phyloP scores from a whole-genome alignment of 768 basidiomycete genomes.

The Roridomyces roridus region DNA sequence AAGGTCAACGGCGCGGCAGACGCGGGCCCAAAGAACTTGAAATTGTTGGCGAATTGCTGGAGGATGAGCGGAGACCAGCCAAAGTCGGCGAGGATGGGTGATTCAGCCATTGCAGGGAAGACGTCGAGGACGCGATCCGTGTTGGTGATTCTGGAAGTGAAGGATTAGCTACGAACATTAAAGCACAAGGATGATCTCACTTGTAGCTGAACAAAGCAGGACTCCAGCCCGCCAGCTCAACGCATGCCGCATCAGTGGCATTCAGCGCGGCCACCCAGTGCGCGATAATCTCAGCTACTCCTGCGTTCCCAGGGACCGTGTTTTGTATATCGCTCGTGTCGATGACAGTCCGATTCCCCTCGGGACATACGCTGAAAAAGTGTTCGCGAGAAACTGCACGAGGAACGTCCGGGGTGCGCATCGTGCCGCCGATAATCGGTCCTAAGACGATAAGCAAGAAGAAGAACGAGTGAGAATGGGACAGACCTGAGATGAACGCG shows the following conservation, averaged over 20 bases:
- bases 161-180: too few relatives aligned
- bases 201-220: conserved; percentile 18
- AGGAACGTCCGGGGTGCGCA: conserved; percentile 41
- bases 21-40: conserved; percentile 41
- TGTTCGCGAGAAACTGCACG: conserved; percentile 52
- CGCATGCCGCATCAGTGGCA: conserved; percentile 7
- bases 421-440: conserved; percentile 23
- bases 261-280: conserved; percentile 8
- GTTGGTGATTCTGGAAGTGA: conserved; percentile 54
- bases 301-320: not conserved
- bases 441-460: conserved; percentile 25
- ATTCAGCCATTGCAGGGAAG: conserved; percentile 49
- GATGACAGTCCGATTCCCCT: conserved; percentile 9
- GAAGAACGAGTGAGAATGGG: not conserved
- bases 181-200: not conserved
- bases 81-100: conserved; percentile 58
- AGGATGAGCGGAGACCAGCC: conserved; percentile 69
- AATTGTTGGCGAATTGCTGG: conserved; percentile 52
- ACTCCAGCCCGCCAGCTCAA: conserved; percentile 10
- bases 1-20: conserved; percentile 15
- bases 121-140: conserved; percentile 47
- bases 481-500: conserved; percentile 55
- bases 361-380: conserved; percentile 56
- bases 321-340: conserved; percentile 8
- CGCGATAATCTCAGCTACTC: conserved; percentile 4